These are phyloP conservation scores for Flammula alnicola DNA, from an alignment of 1,284 basidiomycete genomes.

Conservation along the genomic window DNA sequence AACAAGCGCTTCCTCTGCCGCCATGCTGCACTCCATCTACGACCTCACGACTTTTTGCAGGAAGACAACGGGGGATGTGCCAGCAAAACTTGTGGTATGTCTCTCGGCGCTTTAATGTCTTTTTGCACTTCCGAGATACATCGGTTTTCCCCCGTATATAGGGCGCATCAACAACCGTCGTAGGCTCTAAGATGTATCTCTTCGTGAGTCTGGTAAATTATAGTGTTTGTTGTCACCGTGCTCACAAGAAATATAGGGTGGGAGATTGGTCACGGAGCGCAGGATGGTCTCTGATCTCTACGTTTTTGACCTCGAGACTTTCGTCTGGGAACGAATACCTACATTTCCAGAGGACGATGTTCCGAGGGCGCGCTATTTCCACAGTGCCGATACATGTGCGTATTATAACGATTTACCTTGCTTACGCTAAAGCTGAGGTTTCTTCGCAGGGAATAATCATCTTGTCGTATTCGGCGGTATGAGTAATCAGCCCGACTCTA, in stretches of 20 bases:
- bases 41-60: constrained; percentile 87
- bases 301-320: constrained; percentile 80
- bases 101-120: constrained; percentile 1
- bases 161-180: constrained; percentile 85
- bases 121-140: constrained; percentile 5
- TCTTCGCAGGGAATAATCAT: constrained; percentile 75
- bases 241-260: constrained; percentile 58
- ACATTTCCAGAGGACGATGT: constrained; percentile 69
- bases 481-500: constrained; percentile 74
- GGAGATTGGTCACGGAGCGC: constrained; percentile 83
- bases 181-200: constrained; percentile 84
- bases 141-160: constrained; percentile 39
- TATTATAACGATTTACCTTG: constrained; percentile 38
- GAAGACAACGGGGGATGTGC: constrained; percentile 85
- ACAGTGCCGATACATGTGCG: constrained; percentile 87
- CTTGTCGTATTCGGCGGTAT: constrained; percentile 93
- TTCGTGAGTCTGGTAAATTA: constrained; percentile 58
- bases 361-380: constrained; percentile 86
- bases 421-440: constrained; percentile 50
- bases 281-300: constrained; percentile 90
- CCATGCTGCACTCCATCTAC: constrained; percentile 78
- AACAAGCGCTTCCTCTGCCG: too few relatives aligned
- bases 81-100: constrained; percentile 86
- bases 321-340: constrained; percentile 75
- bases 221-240: neutral